These are phyloP conservation scores for Sporothrix pallida DNA, from an alignment of 2,329 filamentous ascomycete genomes.

Conservation along the genomic window DNA sequence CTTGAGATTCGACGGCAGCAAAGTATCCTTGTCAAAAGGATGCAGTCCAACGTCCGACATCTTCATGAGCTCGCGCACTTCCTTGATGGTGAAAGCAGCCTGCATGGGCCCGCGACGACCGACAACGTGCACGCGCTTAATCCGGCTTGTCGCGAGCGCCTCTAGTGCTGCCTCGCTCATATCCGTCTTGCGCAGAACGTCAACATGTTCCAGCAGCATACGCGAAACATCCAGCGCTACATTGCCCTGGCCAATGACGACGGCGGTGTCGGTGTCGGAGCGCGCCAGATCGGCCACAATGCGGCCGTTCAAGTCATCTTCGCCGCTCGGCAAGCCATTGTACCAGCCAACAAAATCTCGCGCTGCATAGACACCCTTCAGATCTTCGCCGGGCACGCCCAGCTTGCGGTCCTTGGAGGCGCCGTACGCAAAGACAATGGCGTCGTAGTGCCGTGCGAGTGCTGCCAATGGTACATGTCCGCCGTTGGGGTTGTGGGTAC, in stretches of 20 bases:
- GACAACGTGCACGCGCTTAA: slow-evolving; percentile 84
- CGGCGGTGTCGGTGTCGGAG: slow-evolving; percentile 82
- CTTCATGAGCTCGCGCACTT: slow-evolving; percentile 84
- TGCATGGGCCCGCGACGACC: slow-evolving; percentile 89
- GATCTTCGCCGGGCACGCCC: slow-evolving; percentile 78
- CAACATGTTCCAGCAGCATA: slow-evolving; percentile 78
- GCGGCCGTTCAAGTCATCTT: slow-evolving; percentile 41
- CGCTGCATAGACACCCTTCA: slow-evolving; percentile 82
- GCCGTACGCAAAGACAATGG: slow-evolving; percentile 90
- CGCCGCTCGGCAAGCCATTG: slow-evolving; percentile 87
- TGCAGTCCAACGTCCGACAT: slow-evolving; percentile 74
- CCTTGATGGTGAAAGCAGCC: slow-evolving; percentile 95
- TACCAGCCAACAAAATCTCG: slow-evolving; percentile 98
- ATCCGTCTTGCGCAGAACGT: slow-evolving; percentile 78
- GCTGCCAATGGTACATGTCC: slow-evolving; percentile 67
- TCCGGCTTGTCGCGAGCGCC: slow-evolving; percentile 70
- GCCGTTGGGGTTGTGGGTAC: slow-evolving; percentile 47
- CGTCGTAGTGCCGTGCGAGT: slow-evolving; percentile 85
- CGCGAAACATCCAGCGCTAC: slow-evolving; percentile 93
- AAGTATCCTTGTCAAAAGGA: slow-evolving; percentile 64
- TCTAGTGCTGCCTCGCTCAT: slow-evolving; percentile 86
- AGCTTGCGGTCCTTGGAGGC: slow-evolving; percentile 82
- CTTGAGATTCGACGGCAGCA: slow-evolving; percentile 71
- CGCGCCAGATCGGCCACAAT: slow-evolving; percentile 70
- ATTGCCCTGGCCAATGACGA: slow-evolving; percentile 93